These are phyloP conservation scores for Eucalyptus guilfoylei DNA, from an alignment of 345 rosid genomes.

Conservation along the genomic window DNA sequence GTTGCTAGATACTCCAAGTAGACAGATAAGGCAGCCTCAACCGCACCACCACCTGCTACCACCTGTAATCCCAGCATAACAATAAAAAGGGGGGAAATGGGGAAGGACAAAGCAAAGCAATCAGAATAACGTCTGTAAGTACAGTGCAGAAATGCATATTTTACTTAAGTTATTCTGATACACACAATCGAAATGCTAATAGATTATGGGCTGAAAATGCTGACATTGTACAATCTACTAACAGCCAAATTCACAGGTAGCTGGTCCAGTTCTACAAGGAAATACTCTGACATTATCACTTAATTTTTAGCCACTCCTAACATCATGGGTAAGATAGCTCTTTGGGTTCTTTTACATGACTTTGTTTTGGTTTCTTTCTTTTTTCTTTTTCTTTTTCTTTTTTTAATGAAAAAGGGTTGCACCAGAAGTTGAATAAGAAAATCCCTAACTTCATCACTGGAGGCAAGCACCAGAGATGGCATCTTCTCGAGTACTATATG, in stretches of 20 bases:
- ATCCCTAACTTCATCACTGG: background rate
- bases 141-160: background rate
- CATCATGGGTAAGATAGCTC: background rate
- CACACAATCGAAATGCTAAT: background rate
- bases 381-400: accelerated
- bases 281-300: background rate
- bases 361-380: background rate
- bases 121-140: background rate
- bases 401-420: background rate
- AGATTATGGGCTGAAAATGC: background rate
- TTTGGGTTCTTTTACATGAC: background rate
- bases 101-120: background rate
- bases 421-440: background rate
- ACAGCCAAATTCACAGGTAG: background rate
- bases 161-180: background rate
- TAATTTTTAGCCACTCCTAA: background rate
- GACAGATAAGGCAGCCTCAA: conserved; percentile 85
- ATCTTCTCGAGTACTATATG: background rate
- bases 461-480: background rate
- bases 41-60: conserved; percentile 99
- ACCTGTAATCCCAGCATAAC: conserved; percentile 33
- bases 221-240: background rate
- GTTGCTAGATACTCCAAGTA: conserved; percentile 91
- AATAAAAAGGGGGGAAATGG: background rate
- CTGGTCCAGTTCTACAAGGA: background rate